Percentiles rank a stretch among this genome's conserved stretches.
These are phyloP conservation scores for Phytopythium chamaehyphon DNA, from an alignment of 352 stramenopile species.

Conservation along the genomic window DNA sequence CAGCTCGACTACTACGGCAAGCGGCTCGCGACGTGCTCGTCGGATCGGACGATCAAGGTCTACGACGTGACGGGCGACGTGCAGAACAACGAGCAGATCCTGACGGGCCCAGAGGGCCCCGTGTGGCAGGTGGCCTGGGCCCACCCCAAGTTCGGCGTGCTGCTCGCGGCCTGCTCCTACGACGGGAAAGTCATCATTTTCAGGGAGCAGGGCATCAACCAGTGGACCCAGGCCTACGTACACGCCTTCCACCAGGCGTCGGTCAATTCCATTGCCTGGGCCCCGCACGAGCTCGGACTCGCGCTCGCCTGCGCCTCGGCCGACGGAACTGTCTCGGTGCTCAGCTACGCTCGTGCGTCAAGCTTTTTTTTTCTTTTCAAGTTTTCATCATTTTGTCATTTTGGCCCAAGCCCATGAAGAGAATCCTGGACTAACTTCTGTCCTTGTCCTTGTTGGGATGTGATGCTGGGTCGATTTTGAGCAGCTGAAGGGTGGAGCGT, in stretches of 20 bases:
- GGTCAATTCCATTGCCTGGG: conserved; percentile 96
- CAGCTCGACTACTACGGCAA: conserved; percentile 99
- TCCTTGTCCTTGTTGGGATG: too few relatives aligned
- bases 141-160: conserved; percentile 96
- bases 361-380: conserved; percentile 1
- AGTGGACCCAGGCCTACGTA: conserved; percentile 93
- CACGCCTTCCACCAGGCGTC: conserved; percentile 84
- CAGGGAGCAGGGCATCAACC: conserved; percentile 90
- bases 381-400: too few relatives aligned
- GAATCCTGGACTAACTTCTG: too few relatives aligned
- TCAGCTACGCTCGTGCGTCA: conserved; percentile 71
- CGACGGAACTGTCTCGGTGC: conserved; percentile 93
- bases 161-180: conserved; percentile 97
- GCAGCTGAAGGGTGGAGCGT: conserved; percentile 88
- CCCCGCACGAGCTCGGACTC: conserved; percentile 96
- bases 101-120: conserved; percentile 92
- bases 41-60: conserved; percentile 96
- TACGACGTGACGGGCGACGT: conserved; percentile 93
- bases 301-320: conserved; percentile 91
- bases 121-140: conserved; percentile 99
- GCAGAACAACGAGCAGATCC: conserved; percentile 87
- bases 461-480: too few relatives aligned
- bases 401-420: too few relatives aligned
- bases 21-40: conserved; percentile 97
- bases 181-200: conserved; percentile 98